Percentiles rank a stretch among this genome's conserved stretches.
These are phyloP conservation scores for Mrakia gelida DNA, from an alignment of 768 basidiomycete species.

Conservation along the genomic window DNA sequence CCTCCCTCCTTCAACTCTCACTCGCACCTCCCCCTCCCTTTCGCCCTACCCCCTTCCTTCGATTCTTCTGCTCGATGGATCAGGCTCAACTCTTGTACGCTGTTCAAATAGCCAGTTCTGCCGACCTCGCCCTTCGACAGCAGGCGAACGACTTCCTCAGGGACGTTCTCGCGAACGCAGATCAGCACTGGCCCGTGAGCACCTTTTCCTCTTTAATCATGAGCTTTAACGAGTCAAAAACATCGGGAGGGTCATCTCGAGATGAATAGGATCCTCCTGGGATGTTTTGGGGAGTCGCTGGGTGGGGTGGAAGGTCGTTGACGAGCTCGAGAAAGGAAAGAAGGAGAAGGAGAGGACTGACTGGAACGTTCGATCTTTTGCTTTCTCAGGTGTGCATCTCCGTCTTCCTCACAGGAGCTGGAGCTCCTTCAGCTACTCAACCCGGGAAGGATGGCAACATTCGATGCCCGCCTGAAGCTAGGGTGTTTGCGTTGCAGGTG, in stretches of 20 bases:
- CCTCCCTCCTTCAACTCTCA: neutral
- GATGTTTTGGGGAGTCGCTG: neutral
- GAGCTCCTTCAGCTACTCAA: slow-evolving; percentile 38
- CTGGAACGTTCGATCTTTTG: slow-evolving; percentile 46
- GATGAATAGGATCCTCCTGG: neutral
- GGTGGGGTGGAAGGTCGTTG: neutral
- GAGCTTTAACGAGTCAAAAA: neutral
- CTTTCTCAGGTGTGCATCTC: slow-evolving; percentile 42
- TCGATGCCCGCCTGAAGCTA: slow-evolving; percentile 41
- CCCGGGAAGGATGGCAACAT: slow-evolving; percentile 44
- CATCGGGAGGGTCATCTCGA: neutral
- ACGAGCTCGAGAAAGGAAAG: too few relatives aligned
- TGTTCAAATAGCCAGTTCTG: slow-evolving; percentile 21
- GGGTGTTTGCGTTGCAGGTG: slow-evolving; percentile 44
- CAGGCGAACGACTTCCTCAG: slow-evolving; percentile 81
- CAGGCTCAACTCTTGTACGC: slow-evolving; percentile 31
- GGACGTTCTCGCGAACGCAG: slow-evolving; percentile 68
- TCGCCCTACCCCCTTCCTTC: neutral
- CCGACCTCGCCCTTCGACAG: slow-evolving; percentile 43
- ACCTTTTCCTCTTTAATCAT: slow-evolving; percentile 57
- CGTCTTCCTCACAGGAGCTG: slow-evolving; percentile 45
- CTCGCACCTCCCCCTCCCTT: neutral
- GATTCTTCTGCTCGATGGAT: slow-evolving; percentile 16
- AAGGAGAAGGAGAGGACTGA: slow-evolving; percentile 40
- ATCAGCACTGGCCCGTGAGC: slow-evolving; percentile 65